Percentiles rank a stretch among this genome's conserved stretches.
These are phyloP conservation scores for Geotrichum bryndzae DNA, from an alignment of 1,139 yeast species.

Conservation along the genomic window DNA sequence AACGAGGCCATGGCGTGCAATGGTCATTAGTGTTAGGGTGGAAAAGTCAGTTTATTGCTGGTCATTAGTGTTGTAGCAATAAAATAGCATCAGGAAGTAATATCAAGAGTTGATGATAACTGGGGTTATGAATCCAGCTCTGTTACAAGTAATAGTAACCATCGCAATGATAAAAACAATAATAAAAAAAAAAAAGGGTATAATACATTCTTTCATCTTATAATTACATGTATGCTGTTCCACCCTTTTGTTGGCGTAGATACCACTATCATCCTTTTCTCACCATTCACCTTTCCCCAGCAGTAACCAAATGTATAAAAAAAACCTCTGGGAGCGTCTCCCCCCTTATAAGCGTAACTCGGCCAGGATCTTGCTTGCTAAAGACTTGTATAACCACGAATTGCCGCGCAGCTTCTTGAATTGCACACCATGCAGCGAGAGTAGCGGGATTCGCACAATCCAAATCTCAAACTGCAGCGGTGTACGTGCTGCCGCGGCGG, in stretches of 20 bases:
- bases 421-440: slow-evolving; percentile 88
- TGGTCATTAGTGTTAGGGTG: too few relatives aligned
- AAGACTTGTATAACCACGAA: slow-evolving; percentile 92
- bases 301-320: background rate
- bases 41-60: too few relatives aligned
- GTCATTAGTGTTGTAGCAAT: too few relatives aligned
- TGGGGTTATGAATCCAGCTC: too few relatives aligned
- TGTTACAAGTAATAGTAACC: too few relatives aligned
- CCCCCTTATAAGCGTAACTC: slow-evolving; percentile 53
- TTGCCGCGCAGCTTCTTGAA: slow-evolving; percentile 90
- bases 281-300: background rate
- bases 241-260: background rate
- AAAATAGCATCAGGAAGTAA: too few relatives aligned
- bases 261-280: background rate
- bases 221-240: background rate
- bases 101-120: too few relatives aligned
- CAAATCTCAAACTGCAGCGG: slow-evolving; percentile 88
- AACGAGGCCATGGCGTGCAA: too few relatives aligned
- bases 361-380: slow-evolving; percentile 78
- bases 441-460: slow-evolving; percentile 86
- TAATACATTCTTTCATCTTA: background rate
- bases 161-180: background rate
- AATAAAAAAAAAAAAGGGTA: background rate
- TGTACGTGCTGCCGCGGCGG: slow-evolving; percentile 27
- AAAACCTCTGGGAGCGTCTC: too few relatives aligned